phyloP scores from a whole-genome alignment of 2,329 filamentous ascomycete species.

The Penicillium janthinellum region DNA sequence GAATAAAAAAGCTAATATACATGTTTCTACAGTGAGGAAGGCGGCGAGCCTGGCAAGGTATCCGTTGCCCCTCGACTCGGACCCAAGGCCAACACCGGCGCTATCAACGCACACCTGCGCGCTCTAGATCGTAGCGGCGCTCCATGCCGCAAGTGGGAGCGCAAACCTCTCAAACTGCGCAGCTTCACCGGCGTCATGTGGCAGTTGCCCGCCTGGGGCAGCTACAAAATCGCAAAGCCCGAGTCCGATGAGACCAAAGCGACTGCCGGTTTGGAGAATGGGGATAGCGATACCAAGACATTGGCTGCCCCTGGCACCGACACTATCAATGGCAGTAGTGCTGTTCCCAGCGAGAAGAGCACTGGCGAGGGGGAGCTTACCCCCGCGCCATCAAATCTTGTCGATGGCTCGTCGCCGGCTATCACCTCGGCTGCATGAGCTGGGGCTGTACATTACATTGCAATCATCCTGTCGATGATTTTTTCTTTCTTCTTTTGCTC shows the following conservation, averaged over 20 bases:
- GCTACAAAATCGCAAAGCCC: conserved; percentile 42
- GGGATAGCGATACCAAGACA: conserved; percentile 60
- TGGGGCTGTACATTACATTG: conserved; percentile 32
- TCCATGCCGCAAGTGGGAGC: conserved; percentile 89
- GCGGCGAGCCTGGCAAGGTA: conserved; percentile 46
- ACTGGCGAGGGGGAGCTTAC: conserved; percentile 54
- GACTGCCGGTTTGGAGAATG: conserved; percentile 58
- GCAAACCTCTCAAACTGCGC: conserved; percentile 79
- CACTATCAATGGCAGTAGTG: conserved; percentile 45
- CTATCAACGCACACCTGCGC: conserved; percentile 93
- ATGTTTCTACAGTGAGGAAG: conserved; percentile 51
- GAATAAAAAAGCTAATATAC: conserved; percentile 3
- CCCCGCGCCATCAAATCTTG: conserved; percentile 47
- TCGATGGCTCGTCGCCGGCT: conserved; percentile 56
- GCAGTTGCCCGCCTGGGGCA: conserved; percentile 81
- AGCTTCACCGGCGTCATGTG: conserved; percentile 88
- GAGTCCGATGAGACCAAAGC: conserved; percentile 55
- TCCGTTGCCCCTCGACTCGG: conserved; percentile 73
- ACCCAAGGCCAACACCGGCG: conserved; percentile 93
- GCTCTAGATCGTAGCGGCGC: conserved; percentile 90
- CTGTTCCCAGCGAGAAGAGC: conserved; percentile 62
- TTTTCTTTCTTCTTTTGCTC: conserved; percentile 4
- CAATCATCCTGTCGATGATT: conserved; percentile 3
- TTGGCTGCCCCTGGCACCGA: conserved; percentile 43
- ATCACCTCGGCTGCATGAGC: conserved; percentile 43